phyloP scores from a whole-genome alignment of 2,329 filamentous ascomycete species.

The Nakataea oryzae region DNA sequence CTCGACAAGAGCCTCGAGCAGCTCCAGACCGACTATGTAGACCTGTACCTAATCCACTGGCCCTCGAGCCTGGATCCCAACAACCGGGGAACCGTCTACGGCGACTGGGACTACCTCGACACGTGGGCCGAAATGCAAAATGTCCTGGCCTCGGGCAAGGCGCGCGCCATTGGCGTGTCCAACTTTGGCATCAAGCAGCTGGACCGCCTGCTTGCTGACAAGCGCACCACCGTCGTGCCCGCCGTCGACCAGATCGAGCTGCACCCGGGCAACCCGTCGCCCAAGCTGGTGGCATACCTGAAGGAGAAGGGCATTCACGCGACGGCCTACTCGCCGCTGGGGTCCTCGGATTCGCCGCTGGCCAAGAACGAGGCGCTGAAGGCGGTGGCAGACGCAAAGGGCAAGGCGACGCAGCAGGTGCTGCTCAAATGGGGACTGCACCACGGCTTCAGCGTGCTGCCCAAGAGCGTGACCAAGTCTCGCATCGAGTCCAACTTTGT shows the following conservation, averaged over 20 bases:
- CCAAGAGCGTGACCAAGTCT: slow-evolving; percentile 66
- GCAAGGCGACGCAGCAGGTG: slow-evolving; percentile 64
- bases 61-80: slow-evolving; percentile 4
- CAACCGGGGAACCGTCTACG: slow-evolving; percentile 4
- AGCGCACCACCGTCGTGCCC: slow-evolving; percentile 49
- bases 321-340: slow-evolving; percentile 66
- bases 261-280: slow-evolving; percentile 72
- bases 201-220: slow-evolving; percentile 48
- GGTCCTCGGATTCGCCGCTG: slow-evolving; percentile 59
- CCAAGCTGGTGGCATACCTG: slow-evolving; percentile 66
- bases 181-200: slow-evolving; percentile 7
- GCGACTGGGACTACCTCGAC: slow-evolving; percentile 5
- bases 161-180: slow-evolving; percentile 9
- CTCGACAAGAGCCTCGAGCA: slow-evolving; percentile 8
- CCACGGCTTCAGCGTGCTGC: slow-evolving; percentile 74
- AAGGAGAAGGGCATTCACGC: slow-evolving; percentile 63
- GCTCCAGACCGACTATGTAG: slow-evolving; percentile 7
- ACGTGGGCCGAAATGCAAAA: slow-evolving; percentile 9
- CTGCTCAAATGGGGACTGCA: slow-evolving; percentile 72
- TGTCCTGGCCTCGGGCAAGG: slow-evolving; percentile 7
- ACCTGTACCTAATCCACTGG: slow-evolving; percentile 9
- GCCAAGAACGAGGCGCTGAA: slow-evolving; percentile 55
- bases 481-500: slow-evolving; percentile 66
- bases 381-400: slow-evolving; percentile 53
- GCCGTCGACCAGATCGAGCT: slow-evolving; percentile 78